Evolutionary conservation across 495 filamentous ascomycete species (phyloP), one percentile per base, ranked within the genome.

Genomic region (Chaetomium cochliodes): DNA sequence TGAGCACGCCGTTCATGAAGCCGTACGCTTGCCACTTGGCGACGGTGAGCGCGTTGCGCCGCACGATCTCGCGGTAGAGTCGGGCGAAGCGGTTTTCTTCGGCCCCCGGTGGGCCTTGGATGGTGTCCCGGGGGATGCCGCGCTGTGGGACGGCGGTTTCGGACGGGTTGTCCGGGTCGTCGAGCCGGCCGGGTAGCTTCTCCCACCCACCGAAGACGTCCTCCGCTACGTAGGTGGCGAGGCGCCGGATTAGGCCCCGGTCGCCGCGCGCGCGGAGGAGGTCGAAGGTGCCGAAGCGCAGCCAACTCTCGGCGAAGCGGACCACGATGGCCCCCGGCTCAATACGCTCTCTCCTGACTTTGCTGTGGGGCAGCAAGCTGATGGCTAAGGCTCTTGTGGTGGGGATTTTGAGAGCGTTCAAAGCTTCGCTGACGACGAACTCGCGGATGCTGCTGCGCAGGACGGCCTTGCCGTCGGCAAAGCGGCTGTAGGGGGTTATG

Each of bases 391-490:
- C 94, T 42, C 94, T 81, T 5, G 94, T 98, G 0, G 88, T 89
- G 8, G 93, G 93, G 66, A 98, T 91, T 8, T 85, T 80, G 5
- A 98, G 83, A 23, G 91, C 90, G 75, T 96, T 86, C 42, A 98
- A 81, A 46, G 83, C 84, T 80, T 98, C 94, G 54, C 88, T 92
- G 26, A 96, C 92, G 42, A 98, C 73, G 67, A 92, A 98, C 81
- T 98, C 94, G 42, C 94, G 85, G 63, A 98, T 96, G 71, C 90
- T 93, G 30, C 88, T 92, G 53, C 94, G 80, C 23, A 98, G 80
- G 13, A 98, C 94, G 3, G 94, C 94, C 72, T 94, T 93, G 30
- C 94, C 94, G 77, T 98, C 94, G n/a, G 94, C 94, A 69, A 98
- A 98, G 15, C 94, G 88, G 23, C 90, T 94, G 74, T 98, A 98